Evolutionary conservation across 768 basidiomycete species (phyloP).

Genomic region (Chalciporus piperatus): DNA sequence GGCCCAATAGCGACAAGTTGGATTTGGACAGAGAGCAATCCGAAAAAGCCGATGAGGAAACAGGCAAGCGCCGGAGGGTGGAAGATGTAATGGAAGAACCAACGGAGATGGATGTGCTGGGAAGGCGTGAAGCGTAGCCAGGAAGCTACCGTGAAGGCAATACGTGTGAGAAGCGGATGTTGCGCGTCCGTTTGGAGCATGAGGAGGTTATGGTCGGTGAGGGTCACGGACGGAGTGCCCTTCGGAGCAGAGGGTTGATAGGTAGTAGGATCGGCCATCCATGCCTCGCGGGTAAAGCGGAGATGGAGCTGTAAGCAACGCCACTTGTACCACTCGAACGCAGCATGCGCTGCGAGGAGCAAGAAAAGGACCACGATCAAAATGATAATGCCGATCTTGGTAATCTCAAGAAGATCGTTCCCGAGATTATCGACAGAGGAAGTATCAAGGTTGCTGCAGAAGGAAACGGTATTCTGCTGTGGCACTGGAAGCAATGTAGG

Average conservation of each 20-base stretch:
- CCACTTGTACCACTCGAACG: constrained; percentile 91
- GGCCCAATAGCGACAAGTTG: constrained; percentile 81
- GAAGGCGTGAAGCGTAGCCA: constrained; percentile 54
- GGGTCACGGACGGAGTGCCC: constrained; percentile 48
- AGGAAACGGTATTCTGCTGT: constrained; percentile 57
- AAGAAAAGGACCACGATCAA: constrained; percentile 69
- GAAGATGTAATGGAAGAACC: constrained; percentile 90
- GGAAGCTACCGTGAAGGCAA: constrained; percentile 52
- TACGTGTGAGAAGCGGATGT: constrained; percentile 72
- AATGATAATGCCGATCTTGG: constrained; percentile 76
- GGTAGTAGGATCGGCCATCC: constrained; percentile 69
- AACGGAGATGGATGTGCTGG: constrained; percentile 70
- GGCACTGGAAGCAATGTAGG: constrained; percentile 77
- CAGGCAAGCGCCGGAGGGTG: constrained; percentile 89
- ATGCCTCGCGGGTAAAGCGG: constrained; percentile 69
- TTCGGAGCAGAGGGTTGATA: constrained; percentile 34
- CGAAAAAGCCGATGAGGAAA: constrained; percentile 90
- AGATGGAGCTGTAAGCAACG: constrained; percentile 63
- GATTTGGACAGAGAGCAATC: constrained; percentile 80
- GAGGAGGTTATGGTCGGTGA: constrained; percentile 76
- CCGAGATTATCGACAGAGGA: constrained; percentile 86
- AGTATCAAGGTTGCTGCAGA: constrained; percentile 79
- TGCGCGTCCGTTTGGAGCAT: constrained; percentile 64
- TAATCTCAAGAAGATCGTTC: constrained; percentile 70
- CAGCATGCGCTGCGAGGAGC: constrained; percentile 68